Conservation (phyloP, 306 rosid genomes). For the Biancaea sappan region DNA sequence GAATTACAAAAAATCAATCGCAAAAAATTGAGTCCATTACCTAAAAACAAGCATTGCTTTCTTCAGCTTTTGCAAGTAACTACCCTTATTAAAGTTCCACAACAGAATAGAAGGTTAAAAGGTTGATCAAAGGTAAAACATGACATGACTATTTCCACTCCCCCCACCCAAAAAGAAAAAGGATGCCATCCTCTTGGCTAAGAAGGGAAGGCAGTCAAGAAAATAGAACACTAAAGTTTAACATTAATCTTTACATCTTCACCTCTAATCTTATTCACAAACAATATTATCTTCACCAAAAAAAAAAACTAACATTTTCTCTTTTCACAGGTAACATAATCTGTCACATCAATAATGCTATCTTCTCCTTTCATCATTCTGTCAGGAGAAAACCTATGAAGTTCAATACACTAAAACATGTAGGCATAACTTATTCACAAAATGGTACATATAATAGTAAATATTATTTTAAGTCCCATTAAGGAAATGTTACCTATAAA, state of each 20-base stretch:
- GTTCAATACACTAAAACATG: conserved; percentile 5
- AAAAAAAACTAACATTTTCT: not conserved
- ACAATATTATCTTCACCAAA: not conserved
- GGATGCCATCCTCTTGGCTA: not conserved
- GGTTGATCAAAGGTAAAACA: not conserved
- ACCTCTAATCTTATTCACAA: not conserved
- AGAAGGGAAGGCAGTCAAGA: not conserved
- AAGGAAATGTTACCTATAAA: conserved; percentile 1
- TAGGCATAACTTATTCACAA: not conserved
- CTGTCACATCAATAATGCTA: not conserved
- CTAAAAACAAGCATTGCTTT: not conserved
- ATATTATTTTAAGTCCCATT: not conserved
- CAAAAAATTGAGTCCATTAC: not conserved
- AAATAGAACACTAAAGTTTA: not conserved
- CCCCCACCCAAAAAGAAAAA: not conserved
- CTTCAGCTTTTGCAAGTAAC: not conserved
- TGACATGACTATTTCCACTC: not conserved
- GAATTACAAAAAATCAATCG: not conserved
- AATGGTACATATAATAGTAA: not conserved
- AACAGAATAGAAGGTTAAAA: not conserved
- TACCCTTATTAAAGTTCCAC: not conserved
- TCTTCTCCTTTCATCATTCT: conserved; percentile 14
- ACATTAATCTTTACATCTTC: not conserved
- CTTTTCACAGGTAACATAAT: not conserved
- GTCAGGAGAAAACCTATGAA: conserved; percentile 17